A percentile compares a stretch with the other conserved stretches of the same genome.
Conservation (phyloP, 2,329 filamentous ascomycete species). For the Microdochium trichocladiopsis region DNA sequence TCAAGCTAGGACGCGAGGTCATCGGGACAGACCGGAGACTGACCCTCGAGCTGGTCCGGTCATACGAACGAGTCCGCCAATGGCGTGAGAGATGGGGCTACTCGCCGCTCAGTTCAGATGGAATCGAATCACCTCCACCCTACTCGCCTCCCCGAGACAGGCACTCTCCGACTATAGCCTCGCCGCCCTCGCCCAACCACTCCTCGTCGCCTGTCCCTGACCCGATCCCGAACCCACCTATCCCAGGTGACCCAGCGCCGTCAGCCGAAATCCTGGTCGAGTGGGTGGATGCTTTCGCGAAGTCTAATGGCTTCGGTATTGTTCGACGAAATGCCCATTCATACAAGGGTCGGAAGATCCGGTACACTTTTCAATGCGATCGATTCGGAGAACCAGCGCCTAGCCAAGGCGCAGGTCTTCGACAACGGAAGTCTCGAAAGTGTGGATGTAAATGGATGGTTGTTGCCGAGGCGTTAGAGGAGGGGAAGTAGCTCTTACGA, state of each 20-base stretch:
- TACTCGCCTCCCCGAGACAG: too few relatives aligned
- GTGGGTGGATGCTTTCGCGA: constrained; percentile 4
- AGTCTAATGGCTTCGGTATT: constrained; percentile 4
- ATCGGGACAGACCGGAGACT: too few relatives aligned
- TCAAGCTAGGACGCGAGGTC: too few relatives aligned
- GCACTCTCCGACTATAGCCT: too few relatives aligned
- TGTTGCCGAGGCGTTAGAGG: too few relatives aligned
- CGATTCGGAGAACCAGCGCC: constrained; percentile 4
- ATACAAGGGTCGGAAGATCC: constrained; percentile 2
- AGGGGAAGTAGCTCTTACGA: constrained; percentile 2
- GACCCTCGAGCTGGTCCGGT: too few relatives aligned
- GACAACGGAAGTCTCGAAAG: constrained; percentile 5
- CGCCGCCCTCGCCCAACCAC: not conserved
- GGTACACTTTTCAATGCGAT: constrained; percentile 5
- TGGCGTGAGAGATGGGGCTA: too few relatives aligned
- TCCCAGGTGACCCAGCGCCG: too few relatives aligned
- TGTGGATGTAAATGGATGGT: too few relatives aligned
- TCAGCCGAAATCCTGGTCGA: not conserved
- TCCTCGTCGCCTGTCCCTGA: not conserved
- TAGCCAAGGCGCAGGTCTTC: constrained; percentile 1
- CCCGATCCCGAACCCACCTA: constrained; percentile 5
- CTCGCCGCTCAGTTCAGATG: too few relatives aligned
- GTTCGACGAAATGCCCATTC: constrained; percentile 1
- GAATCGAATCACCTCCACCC: too few relatives aligned
- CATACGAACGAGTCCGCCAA: too few relatives aligned